Evolutionary conservation across 2,329 filamentous ascomycete species (phyloP), one percentile per base, ranked within the genome.

Genomic region (Fusarium incarnatum): DNA sequence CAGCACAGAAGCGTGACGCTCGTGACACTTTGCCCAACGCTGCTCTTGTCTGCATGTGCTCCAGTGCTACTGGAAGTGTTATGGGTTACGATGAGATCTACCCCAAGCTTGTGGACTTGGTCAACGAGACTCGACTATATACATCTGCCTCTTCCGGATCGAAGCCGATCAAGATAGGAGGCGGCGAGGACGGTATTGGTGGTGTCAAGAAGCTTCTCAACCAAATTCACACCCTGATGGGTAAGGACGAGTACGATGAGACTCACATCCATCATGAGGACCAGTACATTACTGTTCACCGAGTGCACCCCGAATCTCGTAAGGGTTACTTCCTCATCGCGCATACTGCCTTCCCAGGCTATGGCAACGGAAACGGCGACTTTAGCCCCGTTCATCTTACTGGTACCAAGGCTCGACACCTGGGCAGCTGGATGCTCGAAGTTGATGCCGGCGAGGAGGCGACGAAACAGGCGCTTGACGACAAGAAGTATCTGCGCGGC

Each of bases 21-120:
- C 89, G 94, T 64, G 97, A 99, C 78, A 98, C 96, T 0, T 85
- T 99, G 12, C 93, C 97, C 10, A 98, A 97, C 76, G 94, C 95
- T 52, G 96, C 96, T 8, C 86, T 99, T 6, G 95, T 98, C 40
- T 92, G 91, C 77, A 98, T 99, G 94, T 99, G 97, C 79, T 90
- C 94, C 25, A 97, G 94, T 74, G 94, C 95, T 3, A 94, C 92
- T 10, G 96, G 96, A 46, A 98, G 96, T 77, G 96, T 98, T 49
- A 97, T 98, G 90, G 96, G 96, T 3, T 98, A 97, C 76, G 96
- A 99, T 77, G 96, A 99, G 79, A 90, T 98, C 64, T 99, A 98
- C 74, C 96, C 96, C 2, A 91, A 92, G 73, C 86, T 98, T 58
- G 89, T 99, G n/a, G 94, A 99, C 75, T 87, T 99, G 18, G 96